Evolutionary conservation across 331 rosid species (phyloP).

Genomic region (Stylosanthes scabra): DNA sequence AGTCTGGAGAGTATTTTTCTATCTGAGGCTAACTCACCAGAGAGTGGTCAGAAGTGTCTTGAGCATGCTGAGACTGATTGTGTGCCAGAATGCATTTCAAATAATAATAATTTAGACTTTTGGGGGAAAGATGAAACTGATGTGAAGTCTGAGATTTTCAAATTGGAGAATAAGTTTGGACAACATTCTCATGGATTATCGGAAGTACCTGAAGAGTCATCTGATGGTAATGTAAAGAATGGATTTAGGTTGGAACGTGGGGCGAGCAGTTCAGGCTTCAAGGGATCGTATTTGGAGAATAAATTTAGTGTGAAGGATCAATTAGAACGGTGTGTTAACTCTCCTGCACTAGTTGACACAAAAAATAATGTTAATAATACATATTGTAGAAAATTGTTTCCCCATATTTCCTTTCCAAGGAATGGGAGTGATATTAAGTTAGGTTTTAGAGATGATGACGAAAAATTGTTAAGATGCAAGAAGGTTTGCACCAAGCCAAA

Average conservation of each 20-base stretch:
- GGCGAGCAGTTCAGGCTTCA: slow-evolving; percentile 43
- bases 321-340: slow-evolving; percentile 49
- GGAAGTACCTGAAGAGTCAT: slow-evolving; percentile 48
- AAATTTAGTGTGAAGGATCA: slow-evolving; percentile 57
- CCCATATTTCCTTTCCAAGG: slow-evolving; percentile 62
- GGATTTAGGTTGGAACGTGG: slow-evolving; percentile 45
- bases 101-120: slow-evolving; percentile 48
- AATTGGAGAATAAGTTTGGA: slow-evolving; percentile 48
- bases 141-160: slow-evolving; percentile 50
- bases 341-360: slow-evolving; percentile 45
- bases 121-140: slow-evolving; percentile 46
- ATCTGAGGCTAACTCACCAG: slow-evolving; percentile 49
- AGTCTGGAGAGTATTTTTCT: slow-evolving; percentile 54
- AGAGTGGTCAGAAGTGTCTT: slow-evolving; percentile 47
- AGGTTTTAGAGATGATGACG: slow-evolving; percentile 91
- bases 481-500: slow-evolving; percentile 65
- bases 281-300: slow-evolving; percentile 46
- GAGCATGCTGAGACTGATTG: slow-evolving; percentile 48
- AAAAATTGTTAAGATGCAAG: slow-evolving; percentile 63
- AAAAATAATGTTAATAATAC: slow-evolving; percentile 54
- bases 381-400: slow-evolving; percentile 50
- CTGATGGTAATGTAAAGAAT: slow-evolving; percentile 44
- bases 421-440: slow-evolving; percentile 66
- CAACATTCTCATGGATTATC: slow-evolving; percentile 48
- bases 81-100: slow-evolving; percentile 53